Evolutionary conservation across 139 green algal genomes (phyloP), one percentile per base, ranked within the genome.

Genomic region (Tetradesmus lagerheimii): DNA sequence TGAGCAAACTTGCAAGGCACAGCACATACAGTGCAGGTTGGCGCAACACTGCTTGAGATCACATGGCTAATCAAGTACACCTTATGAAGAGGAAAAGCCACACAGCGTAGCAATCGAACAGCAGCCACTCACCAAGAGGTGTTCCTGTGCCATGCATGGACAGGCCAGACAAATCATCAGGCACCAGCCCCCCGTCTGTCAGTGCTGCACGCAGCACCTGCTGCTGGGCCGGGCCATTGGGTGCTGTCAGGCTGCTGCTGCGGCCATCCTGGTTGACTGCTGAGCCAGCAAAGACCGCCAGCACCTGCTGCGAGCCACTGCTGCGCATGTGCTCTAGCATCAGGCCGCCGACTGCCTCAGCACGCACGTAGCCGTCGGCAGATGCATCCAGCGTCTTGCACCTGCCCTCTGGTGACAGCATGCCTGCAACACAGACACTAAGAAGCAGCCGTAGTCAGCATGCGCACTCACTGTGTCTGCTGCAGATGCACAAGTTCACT

Each of bases 241-340:
- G 97, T 1, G 97, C 97, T 0, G 96, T 99, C 31, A 99, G 92
- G 82, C 88, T 94, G 92, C 94, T 97, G 85, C 94, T 97, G 39
- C 97, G 93, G 8, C 97, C 97, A 89, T 99, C 97, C 93, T 99
- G 97, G 92, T 98, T 98, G 34, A 98, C 96, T 0, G 94, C 92
- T 1, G 95, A 95, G 34, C 95, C 97, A 2, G 80, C 35, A n/a
- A 98, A 64, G 1, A 96, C 47, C 9, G 92, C 93, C 16, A 94
- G 47, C 45, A 87, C 25, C 8, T 89, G 82, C 8, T 8, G 34
- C 3, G 31, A 4, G n/a, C 34, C 16, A 31, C 85, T 53, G 47
- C n/a, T 8, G 38, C 23, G 23, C 35, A 20, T 27, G 66, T 62
- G 85, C 80, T 89, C 34, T 20, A 95, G 90, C 38, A 92, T 41